Conservation (phyloP, 306 rosid species). For the Rosa rugosa region DNA sequence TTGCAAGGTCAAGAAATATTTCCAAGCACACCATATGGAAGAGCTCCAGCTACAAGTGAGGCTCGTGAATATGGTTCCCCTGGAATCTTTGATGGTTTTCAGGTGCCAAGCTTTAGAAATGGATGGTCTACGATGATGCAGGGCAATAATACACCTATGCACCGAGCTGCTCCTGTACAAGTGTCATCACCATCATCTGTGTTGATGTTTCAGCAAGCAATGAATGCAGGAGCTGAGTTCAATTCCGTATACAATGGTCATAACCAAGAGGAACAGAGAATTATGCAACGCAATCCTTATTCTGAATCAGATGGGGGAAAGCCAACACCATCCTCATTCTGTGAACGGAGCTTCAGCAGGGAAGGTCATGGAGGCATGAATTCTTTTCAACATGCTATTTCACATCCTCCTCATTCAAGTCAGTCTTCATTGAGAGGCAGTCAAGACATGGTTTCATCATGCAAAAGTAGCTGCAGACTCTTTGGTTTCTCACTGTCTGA, state of each 20-base stretch:
- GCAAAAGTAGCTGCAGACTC: constrained; percentile 82
- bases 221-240: constrained; percentile 45
- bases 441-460: constrained; percentile 53
- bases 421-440: constrained; percentile 35
- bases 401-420: constrained; percentile 33
- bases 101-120: constrained; percentile 46
- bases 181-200: constrained; percentile 96
- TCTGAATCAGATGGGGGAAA: constrained; percentile 44
- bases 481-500: constrained; percentile 89
- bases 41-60: constrained; percentile 47
- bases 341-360: constrained; percentile 26
- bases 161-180: constrained; percentile 53
- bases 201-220: constrained; percentile 86
- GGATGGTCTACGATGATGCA: constrained; percentile 60
- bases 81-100: constrained; percentile 59
- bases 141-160: constrained; percentile 39
- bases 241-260: constrained; percentile 25
- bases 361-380: constrained; percentile 32
- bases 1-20: constrained; percentile 99
- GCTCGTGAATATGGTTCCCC: constrained; percentile 51
- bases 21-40: constrained; percentile 65
- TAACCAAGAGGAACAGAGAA: constrained; percentile 36
- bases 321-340: constrained; percentile 24
- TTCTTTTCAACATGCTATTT: constrained; percentile 23
- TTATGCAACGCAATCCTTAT: constrained; percentile 20